Percentiles rank a stretch among this genome's conserved stretches.
Conservation (phyloP, 2,329 filamentous ascomycete genomes). For the Ascochyta koolunga region DNA sequence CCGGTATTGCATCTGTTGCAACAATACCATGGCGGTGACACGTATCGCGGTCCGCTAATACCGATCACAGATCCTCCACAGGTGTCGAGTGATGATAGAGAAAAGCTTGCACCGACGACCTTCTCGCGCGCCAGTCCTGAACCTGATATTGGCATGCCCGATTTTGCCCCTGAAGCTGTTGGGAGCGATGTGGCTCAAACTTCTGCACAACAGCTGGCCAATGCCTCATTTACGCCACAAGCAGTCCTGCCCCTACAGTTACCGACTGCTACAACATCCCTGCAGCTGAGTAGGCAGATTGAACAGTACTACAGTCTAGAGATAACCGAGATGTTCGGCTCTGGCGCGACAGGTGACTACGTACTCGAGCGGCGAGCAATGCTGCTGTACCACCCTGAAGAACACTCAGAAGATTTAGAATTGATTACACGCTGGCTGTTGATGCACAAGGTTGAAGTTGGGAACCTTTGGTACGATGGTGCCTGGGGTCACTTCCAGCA, state of each 20-base stretch:
- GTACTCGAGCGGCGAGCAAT: slow-evolving; percentile 32
- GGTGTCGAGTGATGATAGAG: neutral
- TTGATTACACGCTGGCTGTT: slow-evolving; percentile 41
- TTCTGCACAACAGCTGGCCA: neutral
- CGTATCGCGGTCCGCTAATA: neutral
- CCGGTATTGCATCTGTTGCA: no score
- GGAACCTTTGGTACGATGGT: slow-evolving; percentile 29
- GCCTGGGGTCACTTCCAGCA: slow-evolving; percentile 36
- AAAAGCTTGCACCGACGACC: neutral
- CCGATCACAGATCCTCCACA: neutral
- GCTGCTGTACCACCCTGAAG: slow-evolving; percentile 35
- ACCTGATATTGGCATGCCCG: neutral
- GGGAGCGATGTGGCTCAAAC: neutral
- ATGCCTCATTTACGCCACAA: neutral
- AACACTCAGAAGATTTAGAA: slow-evolving; percentile 38
- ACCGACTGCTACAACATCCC: neutral
- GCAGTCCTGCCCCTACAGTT: neutral
- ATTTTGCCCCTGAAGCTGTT: neutral
- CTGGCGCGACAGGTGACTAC: slow-evolving; percentile 6
- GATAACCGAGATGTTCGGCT: slow-evolving; percentile 34
- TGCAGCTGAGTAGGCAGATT: slow-evolving; percentile 26
- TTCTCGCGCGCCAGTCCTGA: neutral
- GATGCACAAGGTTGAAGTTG: slow-evolving; percentile 38
- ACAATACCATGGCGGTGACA: no score
- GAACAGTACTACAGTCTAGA: slow-evolving; percentile 26